Evolutionary conservation across 2,329 filamentous ascomycete genomes (phyloP).

Genomic region (Ceratocystis colombiana): DNA sequence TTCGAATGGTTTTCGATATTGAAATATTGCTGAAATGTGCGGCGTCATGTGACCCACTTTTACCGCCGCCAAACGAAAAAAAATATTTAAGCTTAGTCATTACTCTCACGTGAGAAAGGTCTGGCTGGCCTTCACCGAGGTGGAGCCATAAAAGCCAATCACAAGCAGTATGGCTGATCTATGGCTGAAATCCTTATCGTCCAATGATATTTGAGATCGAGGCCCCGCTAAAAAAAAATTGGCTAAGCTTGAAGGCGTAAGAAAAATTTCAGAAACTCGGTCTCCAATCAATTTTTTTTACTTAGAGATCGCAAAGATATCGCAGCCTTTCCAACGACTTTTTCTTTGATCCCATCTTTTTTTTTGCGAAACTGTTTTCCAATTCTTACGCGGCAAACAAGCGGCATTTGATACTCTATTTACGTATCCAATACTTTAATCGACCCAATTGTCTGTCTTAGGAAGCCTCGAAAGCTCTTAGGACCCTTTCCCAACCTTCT

Average conservation of each 20-base stretch:
- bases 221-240: conserved; percentile 27
- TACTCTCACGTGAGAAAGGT: conserved; percentile 21
- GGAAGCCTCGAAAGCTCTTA: conserved; percentile 22
- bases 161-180: conserved; percentile 17
- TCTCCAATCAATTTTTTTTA: conserved; percentile 25
- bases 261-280: conserved; percentile 27
- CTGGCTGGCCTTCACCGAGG: conserved; percentile 21
- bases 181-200: conserved; percentile 25
- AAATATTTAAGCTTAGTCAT: conserved; percentile 13
- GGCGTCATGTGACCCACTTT: conserved; percentile 21
- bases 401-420: conserved; percentile 7
- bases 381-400: conserved; percentile 17
- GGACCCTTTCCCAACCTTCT: conserved; percentile 27
- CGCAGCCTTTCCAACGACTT: conserved; percentile 22
- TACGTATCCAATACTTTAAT: conserved; percentile 17
- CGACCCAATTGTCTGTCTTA: conserved; percentile 19
- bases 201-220: conserved; percentile 25
- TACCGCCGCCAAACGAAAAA: background rate
- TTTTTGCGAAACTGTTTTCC: conserved; percentile 19
- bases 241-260: conserved; percentile 25
- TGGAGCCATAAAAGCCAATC: conserved; percentile 21
- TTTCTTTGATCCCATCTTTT: conserved; percentile 16
- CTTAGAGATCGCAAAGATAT: conserved; percentile 25
- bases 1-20: background rate
- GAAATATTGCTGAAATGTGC: conserved; percentile 18